Conservation (phyloP, 208 protist species). For the Leishmania martiniquensis region DNA sequence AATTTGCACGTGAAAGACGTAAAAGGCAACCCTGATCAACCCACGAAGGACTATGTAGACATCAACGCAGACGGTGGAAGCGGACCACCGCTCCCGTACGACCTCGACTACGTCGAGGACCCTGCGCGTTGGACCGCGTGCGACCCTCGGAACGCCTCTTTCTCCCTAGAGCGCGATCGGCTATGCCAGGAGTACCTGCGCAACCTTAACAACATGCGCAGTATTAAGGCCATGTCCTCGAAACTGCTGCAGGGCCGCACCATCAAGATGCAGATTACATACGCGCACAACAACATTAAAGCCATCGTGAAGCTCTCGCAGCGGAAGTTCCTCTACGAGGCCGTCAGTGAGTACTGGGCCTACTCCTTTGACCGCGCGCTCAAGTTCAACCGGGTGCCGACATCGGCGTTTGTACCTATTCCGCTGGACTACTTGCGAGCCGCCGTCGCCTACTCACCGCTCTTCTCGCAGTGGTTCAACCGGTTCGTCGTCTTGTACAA, state of each 20-base stretch:
- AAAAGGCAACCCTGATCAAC: slow-evolving; percentile 61
- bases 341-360: slow-evolving; percentile 72
- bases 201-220: slow-evolving; percentile 80
- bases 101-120: slow-evolving; percentile 30
- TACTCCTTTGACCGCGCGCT: slow-evolving; percentile 69
- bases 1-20: slow-evolving; percentile 53
- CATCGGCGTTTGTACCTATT: slow-evolving; percentile 56
- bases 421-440: slow-evolving; percentile 77
- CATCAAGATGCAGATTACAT: slow-evolving; percentile 80
- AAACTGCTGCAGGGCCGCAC: slow-evolving; percentile 67
- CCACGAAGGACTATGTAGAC: slow-evolving; percentile 60
- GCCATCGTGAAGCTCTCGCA: slow-evolving; percentile 86
- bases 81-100: slow-evolving; percentile 57
- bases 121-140: slow-evolving; percentile 52
- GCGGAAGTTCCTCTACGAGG: slow-evolving; percentile 82
- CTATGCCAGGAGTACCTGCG: slow-evolving; percentile 74
- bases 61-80: slow-evolving; percentile 47
- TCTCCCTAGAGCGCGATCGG: slow-evolving; percentile 54
- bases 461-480: slow-evolving; percentile 84
- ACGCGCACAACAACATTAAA: slow-evolving; percentile 76
- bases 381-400: slow-evolving; percentile 72
- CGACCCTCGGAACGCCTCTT: slow-evolving; percentile 70
- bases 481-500: slow-evolving; percentile 70
- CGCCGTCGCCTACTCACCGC: slow-evolving; percentile 64
- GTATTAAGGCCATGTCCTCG: slow-evolving; percentile 74